Base-by-base conservation (phyloP, 1,284 basidiomycete genomes). In the Fistulina hepatica region DNA sequence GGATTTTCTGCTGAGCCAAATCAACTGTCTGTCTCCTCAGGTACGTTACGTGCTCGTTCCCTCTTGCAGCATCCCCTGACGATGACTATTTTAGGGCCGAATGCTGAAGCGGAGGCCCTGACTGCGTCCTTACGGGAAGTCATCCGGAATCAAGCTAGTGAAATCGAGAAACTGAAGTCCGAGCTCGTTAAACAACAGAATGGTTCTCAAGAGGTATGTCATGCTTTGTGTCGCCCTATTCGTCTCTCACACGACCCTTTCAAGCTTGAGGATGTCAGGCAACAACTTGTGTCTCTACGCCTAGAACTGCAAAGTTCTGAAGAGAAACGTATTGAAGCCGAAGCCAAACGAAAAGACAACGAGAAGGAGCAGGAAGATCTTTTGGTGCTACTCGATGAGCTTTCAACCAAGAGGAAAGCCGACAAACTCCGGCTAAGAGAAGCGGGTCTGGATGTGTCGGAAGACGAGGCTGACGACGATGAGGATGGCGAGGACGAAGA, bases 311-410 rank as follows among this genome's bases (percentile, higher is more conserved):
- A 67, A 33, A 61, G 58, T 2, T 69, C 78, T 16, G 73, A 81
- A 48, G 67, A 66, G n/a, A n/a, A n/a, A n/a, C n/a, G n/a, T n/a
- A n/a, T n/a, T n/a, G n/a, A n/a, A n/a, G n/a, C n/a, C n/a, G n/a
- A n/a, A n/a, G n/a, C n/a, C 40, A 81, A 80, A 54, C 67, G 71
- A 32, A 74, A 73, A 45, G 89, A 93, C n/a, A 73, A 78, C 17
- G 81, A 88, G 55, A 93, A 92, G 61, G 92, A 97, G 55, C 90
- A 94, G 52, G 92, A 95, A 56, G 92, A 97, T 57, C 57, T 98
- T 39, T 67, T 98, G 2, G 92, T 98, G 0, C 63, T 97, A 23
- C 66, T 98, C 3, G 95, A 98, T 51, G 95, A 98, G 58, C 63
- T 97, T 36, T 85, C 76, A 34, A 73, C 68, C 48, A 97, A 97